Base-by-base conservation (phyloP, 23 red algal genomes). In the Cyanidioschyzon merolae region DNA sequence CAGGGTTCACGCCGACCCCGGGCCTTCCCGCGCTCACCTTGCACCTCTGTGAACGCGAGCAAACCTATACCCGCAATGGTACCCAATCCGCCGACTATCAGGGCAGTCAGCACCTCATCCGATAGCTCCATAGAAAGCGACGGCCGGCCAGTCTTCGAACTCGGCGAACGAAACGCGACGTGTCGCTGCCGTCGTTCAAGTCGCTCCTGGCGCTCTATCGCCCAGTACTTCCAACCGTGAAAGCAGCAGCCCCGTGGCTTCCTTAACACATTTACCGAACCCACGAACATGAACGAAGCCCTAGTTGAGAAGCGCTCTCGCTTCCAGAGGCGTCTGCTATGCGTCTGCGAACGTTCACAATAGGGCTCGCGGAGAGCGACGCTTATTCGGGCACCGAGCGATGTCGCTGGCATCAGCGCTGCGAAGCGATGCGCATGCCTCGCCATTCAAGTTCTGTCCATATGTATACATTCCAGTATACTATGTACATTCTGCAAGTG, bases 31-130 rank as follows among this genome's bases (percentile, higher is more conserved):
- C 92, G 84, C 16, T 40, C 76, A 38, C 92, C 92, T 75, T 96
- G 92, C 29, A 34, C 51, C 50, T 96, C 92, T 0, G 83, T 88
- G 76, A 82, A 96, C 21, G 79, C 87, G 24, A 96, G 54, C 24
- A 96, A 75, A 0, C 75, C 92, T 18, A 96, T 76, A 17, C 92
- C 92, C 37, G 54, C 78, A 81, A 3, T 0, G 12, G 59, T 0
- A 41, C 92, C 92, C 1, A 79, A 68, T 1, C 79, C 82, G 17
- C 84, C 90, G 37, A 57, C 40, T 1, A 85, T 26, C 38, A 78
- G 63, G 0, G 82, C 79, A 31, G 39, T 68, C 25, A 89, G 38
- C 32, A 63, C 80, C 31, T 7, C 32, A 35, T 35, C 30, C 3
- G 7, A 7, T 27, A 71, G 7, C 29, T 71, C 16, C 63, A 71